Base-by-base conservation (phyloP, 331 rosid genomes). In the Malus hybrid region DNA sequence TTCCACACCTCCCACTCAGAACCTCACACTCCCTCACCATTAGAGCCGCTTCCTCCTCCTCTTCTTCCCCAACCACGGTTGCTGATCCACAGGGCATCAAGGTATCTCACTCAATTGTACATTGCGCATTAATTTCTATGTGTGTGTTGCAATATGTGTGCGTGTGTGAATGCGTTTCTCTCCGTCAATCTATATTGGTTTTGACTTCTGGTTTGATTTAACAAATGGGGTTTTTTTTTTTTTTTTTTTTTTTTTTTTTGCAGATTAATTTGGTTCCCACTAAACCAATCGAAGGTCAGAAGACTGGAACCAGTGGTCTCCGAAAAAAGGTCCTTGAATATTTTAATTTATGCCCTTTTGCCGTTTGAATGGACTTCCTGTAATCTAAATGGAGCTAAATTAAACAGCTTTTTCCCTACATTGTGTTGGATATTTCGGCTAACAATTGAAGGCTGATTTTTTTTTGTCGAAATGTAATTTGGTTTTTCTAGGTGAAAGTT, bases 221-320 rank as follows among this genome's bases (percentile, higher is more conserved):
- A 48, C 12, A 24, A 9, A 62, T 56, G 69, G 69, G 31, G 39
- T 36, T 63, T 5, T 18, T 29, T 67, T 82, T 39, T 42, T 33
- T 6, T 33, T 6, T 6, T 33, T 42, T 31, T 76, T 16, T 24
- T 60, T 13, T 0, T 22, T 22, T 22, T 22, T 22, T 22, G 22
- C 82, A 95, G 99, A 89, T 95, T 83, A 80, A 89, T 34, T 88
- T 86, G 44, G 82, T 92, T 78, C 91, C 93, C 1, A 87, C 99
- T 65, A 86, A 89, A 60, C 97, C 98, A 68, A 84, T 90, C 16
- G 91, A 95, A 71, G 99, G 99, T 5, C 99, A 95, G 82, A 92
- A 92, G 77, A 95, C 98, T 33, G 99, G 99, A 52, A 95, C 99
- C 11, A 95, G 99, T 72, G 99, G 99, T 31, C 98, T 95, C 65